Percentiles rank a stretch among this genome's conserved stretches.
Evolutionary conservation across 202 grass and related monocot species (phyloP).

Genomic region (Saccharum hybrid): DNA sequence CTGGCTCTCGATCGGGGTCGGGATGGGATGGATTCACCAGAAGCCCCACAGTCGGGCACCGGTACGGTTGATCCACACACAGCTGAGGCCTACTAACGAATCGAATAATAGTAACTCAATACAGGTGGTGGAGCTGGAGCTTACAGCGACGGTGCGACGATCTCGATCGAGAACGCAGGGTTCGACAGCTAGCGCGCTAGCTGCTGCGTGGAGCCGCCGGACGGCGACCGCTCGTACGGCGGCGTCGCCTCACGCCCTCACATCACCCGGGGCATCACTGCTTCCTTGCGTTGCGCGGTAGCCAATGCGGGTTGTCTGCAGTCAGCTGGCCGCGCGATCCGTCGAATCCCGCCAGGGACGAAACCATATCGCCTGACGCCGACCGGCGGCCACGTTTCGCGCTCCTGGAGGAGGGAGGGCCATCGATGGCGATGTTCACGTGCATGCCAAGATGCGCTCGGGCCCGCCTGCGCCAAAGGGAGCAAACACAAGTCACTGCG

Average conservation of each 20-base stretch:
- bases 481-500: background rate
- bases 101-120: no score
- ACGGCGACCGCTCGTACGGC: no score
- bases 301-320: constrained; percentile 41
- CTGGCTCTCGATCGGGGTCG: no score
- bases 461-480: background rate
- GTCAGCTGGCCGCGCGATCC: background rate
- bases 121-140: no score
- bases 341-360: background rate
- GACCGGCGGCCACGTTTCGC: constrained; percentile 22
- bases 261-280: background rate
- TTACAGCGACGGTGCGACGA: background rate
- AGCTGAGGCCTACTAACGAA: no score
- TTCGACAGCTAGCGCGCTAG: no score
- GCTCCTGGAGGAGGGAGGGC: background rate
- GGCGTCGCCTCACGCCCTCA: background rate
- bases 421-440: constrained; percentile 39
- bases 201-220: no score
- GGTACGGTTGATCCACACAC: no score
- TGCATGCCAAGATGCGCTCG: constrained; percentile 24
- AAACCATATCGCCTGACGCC: background rate
- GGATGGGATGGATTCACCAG: no score
- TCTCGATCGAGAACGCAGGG: background rate
- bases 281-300: no score
- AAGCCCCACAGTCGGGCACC: no score